Evolutionary conservation across 495 filamentous ascomycete genomes (phyloP).

Genomic region (Trichoderma gamsii): DNA sequence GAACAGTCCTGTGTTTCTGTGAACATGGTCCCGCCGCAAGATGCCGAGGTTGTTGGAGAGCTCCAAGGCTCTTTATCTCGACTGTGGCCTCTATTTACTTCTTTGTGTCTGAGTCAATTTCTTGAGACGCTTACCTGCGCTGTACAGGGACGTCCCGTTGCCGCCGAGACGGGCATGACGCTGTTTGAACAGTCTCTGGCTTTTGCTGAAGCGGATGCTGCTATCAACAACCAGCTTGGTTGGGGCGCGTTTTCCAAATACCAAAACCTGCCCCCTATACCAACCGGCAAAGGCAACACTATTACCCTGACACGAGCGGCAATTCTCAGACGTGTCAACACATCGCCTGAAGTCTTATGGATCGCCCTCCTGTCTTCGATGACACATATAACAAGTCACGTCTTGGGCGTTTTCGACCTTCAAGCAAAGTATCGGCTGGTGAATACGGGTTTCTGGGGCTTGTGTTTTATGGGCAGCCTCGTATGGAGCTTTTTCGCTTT

Average conservation of each 20-base stretch:
- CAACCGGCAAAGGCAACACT: conserved; percentile 33
- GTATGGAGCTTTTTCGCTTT: conserved; percentile 61
- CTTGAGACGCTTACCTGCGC: conserved; percentile 81
- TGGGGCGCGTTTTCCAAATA: conserved; percentile 52
- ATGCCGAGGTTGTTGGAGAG: conserved; percentile 35
- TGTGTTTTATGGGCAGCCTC: conserved; percentile 80
- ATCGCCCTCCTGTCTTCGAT: conserved; percentile 82
- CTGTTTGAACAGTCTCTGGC: conserved; percentile 94
- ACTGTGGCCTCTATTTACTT: conserved; percentile 82
- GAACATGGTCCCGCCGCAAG: conserved; percentile 54
- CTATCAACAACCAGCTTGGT: conserved; percentile 68
- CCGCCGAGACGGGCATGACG: conserved; percentile 90
- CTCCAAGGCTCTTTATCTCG: conserved; percentile 68
- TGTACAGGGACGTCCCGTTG: conserved; percentile 72
- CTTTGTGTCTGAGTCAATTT: conserved; percentile 79
- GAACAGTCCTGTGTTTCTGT: conserved; percentile 64
- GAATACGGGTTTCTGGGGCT: conserved; percentile 82
- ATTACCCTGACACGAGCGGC: conserved; percentile 50
- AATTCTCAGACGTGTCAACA: conserved; percentile 61
- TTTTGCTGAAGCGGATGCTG: conserved; percentile 90
- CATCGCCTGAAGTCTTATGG: conserved; percentile 81
- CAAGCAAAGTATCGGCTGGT: conserved; percentile 72
- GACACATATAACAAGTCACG: conserved; percentile 79
- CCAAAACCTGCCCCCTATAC: conserved; percentile 30
- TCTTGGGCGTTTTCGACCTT: conserved; percentile 71